Evolutionary conservation across 768 basidiomycete species (phyloP).

Genomic region (Psilocybe cubensis): DNA sequence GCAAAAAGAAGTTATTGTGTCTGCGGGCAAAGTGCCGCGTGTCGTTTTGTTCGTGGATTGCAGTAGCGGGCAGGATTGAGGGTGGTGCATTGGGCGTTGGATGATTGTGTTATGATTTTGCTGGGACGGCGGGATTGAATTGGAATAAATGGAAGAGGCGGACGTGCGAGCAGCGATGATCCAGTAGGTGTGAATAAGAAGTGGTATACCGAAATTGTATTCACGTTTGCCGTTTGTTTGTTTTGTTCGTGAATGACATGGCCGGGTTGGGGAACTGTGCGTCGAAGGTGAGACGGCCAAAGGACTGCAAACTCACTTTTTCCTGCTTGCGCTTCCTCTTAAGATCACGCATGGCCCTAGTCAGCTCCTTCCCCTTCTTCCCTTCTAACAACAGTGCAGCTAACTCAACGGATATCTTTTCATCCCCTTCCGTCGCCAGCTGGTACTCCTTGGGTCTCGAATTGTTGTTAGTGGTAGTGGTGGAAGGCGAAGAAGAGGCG

Average conservation of each 20-base stretch:
- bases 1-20: too few species aligned
- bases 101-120: constrained; percentile 1
- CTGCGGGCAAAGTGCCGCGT: too few species aligned
- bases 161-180: too few species aligned
- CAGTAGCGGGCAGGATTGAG: too few species aligned
- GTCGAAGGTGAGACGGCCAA: not conserved
- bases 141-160: too few species aligned
- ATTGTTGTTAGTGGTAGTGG: constrained; percentile 13
- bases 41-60: too few species aligned
- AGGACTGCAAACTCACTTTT: constrained; percentile 13
- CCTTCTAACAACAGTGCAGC: constrained; percentile 67
- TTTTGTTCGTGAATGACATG: not conserved
- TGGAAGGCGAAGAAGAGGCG: not conserved
- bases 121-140: not conserved
- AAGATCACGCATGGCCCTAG: constrained; percentile 57
- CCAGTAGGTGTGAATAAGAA: not conserved
- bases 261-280: constrained; percentile 8
- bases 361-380: constrained; percentile 72
- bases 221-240: not conserved
- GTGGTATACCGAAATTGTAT: constrained; percentile 2
- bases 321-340: constrained; percentile 32
- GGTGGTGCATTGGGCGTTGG: constrained; percentile 7
- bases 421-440: constrained; percentile 50
- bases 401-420: constrained; percentile 70
- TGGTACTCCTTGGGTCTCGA: constrained; percentile 34